phyloP scores from a whole-genome alignment of 2,329 filamentous ascomycete genomes.

The Venturia effusa region DNA sequence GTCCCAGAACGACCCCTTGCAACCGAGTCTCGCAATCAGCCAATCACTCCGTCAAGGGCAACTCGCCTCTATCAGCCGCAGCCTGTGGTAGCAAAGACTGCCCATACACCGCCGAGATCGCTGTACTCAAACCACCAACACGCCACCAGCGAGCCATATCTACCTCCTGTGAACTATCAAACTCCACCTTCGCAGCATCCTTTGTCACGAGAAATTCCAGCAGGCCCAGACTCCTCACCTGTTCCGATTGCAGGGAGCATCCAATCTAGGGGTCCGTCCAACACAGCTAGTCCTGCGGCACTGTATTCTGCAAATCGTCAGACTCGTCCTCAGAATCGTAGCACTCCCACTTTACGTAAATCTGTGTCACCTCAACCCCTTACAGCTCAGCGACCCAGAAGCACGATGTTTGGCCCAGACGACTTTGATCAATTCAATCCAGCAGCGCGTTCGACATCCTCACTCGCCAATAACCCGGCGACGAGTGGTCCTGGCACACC shows the following conservation, averaged over 20 bases:
- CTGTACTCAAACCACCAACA: constrained; percentile 3
- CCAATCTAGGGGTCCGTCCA: not conserved
- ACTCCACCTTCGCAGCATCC: constrained; percentile 9
- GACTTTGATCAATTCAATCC: constrained; percentile 66
- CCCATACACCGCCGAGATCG: not conserved
- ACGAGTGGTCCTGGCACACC: constrained; percentile 26
- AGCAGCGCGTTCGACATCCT: constrained; percentile 24
- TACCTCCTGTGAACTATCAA: constrained; percentile 2
- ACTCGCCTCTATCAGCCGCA: constrained; percentile 2
- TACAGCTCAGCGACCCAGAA: constrained; percentile 27
- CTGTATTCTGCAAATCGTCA: constrained; percentile 2
- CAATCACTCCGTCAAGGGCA: constrained; percentile 1
- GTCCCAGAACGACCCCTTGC: not conserved
- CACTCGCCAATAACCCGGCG: constrained; percentile 15
- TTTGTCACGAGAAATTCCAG: constrained; percentile 1
- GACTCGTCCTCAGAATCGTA: constrained; percentile 1
- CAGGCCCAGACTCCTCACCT: not conserved
- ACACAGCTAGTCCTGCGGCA: constrained; percentile 11
- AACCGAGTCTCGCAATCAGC: not conserved
- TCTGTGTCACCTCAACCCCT: constrained; percentile 61
- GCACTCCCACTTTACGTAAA: constrained; percentile 47
- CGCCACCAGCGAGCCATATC: constrained; percentile 2
- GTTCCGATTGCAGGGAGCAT: not conserved
- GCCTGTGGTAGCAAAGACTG: not conserved
- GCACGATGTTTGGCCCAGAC: constrained; percentile 55